Conservation (phyloP, 352 stramenopile species). For the Saprolegnia parasitica region DNA sequence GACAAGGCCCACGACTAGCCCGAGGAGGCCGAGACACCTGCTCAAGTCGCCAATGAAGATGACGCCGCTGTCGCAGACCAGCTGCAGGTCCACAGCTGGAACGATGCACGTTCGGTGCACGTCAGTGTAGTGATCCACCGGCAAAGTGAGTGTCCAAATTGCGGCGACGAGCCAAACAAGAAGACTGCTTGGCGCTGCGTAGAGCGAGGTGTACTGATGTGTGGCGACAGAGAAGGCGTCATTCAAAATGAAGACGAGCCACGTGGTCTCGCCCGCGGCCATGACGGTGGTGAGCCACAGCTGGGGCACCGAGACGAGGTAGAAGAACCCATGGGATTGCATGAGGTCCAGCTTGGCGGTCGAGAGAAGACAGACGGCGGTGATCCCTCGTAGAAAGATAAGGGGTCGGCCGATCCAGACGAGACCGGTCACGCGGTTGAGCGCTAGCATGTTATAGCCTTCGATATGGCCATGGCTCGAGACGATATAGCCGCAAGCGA, state of each 20-base stretch:
- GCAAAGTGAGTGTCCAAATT: background rate
- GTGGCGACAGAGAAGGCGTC: background rate
- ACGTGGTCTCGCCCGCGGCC: background rate
- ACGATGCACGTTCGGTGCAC: background rate
- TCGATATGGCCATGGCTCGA: background rate
- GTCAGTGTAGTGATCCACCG: background rate
- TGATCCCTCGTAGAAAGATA: constrained; percentile 7
- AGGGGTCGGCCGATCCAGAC: constrained; percentile 27
- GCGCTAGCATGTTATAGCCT: constrained; percentile 1
- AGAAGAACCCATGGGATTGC: background rate
- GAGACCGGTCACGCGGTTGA: constrained; percentile 2
- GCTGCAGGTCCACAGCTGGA: background rate
- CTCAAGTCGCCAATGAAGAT: background rate
- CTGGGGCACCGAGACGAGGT: background rate
- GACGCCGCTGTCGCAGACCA: constrained; percentile 13
- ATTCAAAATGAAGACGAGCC: constrained; percentile 15
- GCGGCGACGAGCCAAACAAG: constrained; percentile 2
- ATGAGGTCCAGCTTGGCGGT: constrained; percentile 6
- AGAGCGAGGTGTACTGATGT: background rate
- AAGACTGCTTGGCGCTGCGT: background rate
- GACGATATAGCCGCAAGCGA: background rate
- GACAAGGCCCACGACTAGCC: background rate
- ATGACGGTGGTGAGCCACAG: background rate
- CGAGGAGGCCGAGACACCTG: constrained; percentile 9
- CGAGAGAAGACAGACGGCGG: constrained; percentile 2